Base-by-base conservation (phyloP, 805 yeast genomes). In the Zygosaccharomyces bisporus region DNA sequence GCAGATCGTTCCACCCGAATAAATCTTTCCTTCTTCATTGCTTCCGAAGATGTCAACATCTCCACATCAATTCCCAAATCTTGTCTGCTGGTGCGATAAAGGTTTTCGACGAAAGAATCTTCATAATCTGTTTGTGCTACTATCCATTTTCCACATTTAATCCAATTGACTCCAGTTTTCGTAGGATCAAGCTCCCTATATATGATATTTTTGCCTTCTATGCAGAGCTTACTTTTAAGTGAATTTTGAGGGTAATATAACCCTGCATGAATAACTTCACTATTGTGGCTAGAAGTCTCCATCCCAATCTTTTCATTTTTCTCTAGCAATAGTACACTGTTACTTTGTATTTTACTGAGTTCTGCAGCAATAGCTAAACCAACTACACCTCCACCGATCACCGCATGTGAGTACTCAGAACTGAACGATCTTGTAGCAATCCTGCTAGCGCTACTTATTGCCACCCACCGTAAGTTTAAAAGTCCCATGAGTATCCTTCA, bases 231-330 rank as follows among this genome's bases (percentile, higher is more conserved):
- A 0, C 86, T 78, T 57, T 86, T 83, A 43, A 90, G 68, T 2
- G 84, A 74, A 46, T 77, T 76, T 7, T 69, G 66, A 0, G 95
- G 95, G 56, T 86, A 84, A 60, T 90, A 90, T 5, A 89, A 56
- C 0, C 96, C 96, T 0, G 95, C 95, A 65, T 89, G 97, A 18
- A 89, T 83, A 19, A 90, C 97, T 58, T 90, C 97, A 1, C 95
- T 85, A 68, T 89, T 89, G 41, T 96, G 70, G n/a, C 91, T 76
- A 4, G 95, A 83, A 0, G 95, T 87, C 55, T 89, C 96, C 52
- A 76, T 74, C 1, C 96, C 96, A 39, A 79, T 60, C 27, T 70
- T 70, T 1, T 66, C 61, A 60, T 88, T 79, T 56, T 83, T 79
- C 54, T 89, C 97, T 2, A 89, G 61, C 7, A 90, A 59, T 1